Percentiles rank a stretch among this genome's conserved stretches.
These are phyloP conservation scores for Martensiomyces pterosporus DNA, from an alignment of 192 early-diverging fungal genomes.

Conservation along the genomic window DNA sequence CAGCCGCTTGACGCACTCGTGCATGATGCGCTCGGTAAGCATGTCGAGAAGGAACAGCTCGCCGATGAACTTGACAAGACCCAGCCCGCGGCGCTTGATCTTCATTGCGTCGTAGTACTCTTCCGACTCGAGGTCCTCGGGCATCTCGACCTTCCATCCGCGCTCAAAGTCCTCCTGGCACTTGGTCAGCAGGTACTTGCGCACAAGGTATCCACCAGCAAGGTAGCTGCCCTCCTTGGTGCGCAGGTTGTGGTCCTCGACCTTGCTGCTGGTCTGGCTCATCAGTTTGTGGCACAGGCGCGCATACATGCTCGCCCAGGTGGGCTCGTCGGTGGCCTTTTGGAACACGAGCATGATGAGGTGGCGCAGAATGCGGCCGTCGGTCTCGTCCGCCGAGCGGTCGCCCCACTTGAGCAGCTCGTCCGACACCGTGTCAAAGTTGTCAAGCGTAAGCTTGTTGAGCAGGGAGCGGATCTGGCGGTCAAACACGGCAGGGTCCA, in stretches of 20 bases:
- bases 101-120: conserved; percentile 83
- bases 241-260: conserved; percentile 57
- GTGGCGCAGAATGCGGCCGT: conserved; percentile 70
- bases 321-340: conserved; percentile 93
- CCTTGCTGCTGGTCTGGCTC: conserved; percentile 55
- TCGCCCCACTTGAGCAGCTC: conserved; percentile 81
- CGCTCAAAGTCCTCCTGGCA: conserved; percentile 96
- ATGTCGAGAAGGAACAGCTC: conserved; percentile 90
- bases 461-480: conserved; percentile 84
- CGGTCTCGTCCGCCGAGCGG: conserved; percentile 58
- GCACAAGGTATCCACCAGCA: conserved; percentile 70
- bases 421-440: conserved; percentile 80
- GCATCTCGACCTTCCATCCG: conserved; percentile 80
- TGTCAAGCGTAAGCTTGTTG: conserved; percentile 97
- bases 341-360: conserved; percentile 88
- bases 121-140: conserved; percentile 68
- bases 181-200: conserved; percentile 84
- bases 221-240: conserved; percentile 55
- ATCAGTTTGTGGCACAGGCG: conserved; percentile 79
- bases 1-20: conserved; percentile 82
- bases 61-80: conserved; percentile 91
- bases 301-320: conserved; percentile 88
- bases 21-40: conserved; percentile 94
- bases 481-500: conserved; percentile 57
- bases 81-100: conserved; percentile 92